Base-by-base conservation (phyloP, 176 grass and related monocot genomes). In the Aegilops bicornis region DNA sequence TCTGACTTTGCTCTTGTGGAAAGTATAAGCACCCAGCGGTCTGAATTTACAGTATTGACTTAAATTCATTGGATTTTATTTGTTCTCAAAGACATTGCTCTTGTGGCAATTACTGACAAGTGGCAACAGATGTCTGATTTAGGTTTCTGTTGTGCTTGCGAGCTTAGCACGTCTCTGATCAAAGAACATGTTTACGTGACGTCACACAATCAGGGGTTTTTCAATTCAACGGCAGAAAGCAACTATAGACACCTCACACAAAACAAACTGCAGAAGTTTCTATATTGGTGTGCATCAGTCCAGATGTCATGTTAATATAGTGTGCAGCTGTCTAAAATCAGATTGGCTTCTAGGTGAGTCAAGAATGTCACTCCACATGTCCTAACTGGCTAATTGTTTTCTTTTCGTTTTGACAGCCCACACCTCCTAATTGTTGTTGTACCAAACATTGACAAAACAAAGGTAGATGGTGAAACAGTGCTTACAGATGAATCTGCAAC, bases 401-500 rank as follows among this genome's bases (percentile, higher is more conserved):
- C 48, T 52, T 52, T 52, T 52, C 48, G 48, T 52, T 52, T 52
- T 52, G 48, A 52, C 5, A 52, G 14, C 48, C 48, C 48, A 54
- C 58, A 61, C 47, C 69, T 48, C 62, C 78, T 58, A 56, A 80
- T 84, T 78, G 15, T 84, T 58, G 86, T 70, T 89, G 70, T 61
- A 87, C 84, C 78, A 76, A 92, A 61, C 86, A 82, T 90, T 83
- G 75, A 79, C 52, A 90, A 76, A 89, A 56, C 39, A 91, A 19
- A 64, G 68, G 19, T 23, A 85, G 80, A 79, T 60, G 76, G 78
- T 63, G 68, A 85, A 52, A 63, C 70, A 76, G 74, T 83, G 77
- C 94, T 96, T 96, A 99, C 97, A 82, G 94, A 88, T 81, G 92
- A 69, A 69, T 91, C 65, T 56, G 87, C 39, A 82, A 92, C 62